phyloP scores from a whole-genome alignment of 441 rosid genomes.

The Croton setiger region DNA sequence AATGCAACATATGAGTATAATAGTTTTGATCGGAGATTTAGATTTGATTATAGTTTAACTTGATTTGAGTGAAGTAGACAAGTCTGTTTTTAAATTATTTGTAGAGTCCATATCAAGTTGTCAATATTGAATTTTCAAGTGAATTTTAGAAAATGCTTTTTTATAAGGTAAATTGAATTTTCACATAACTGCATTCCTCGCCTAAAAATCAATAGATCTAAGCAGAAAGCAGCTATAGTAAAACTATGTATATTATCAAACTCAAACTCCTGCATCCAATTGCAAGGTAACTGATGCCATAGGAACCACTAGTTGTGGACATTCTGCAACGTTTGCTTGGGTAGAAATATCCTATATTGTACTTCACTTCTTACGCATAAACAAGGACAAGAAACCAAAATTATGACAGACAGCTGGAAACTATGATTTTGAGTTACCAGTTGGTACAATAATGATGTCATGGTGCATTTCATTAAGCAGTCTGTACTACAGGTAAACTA shows the following conservation, averaged over 20 bases:
- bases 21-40: neutral
- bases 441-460: neutral
- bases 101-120: neutral
- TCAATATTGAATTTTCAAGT: neutral
- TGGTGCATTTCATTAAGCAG: neutral
- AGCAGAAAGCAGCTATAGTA: neutral
- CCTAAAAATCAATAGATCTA: neutral
- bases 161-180: neutral
- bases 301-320: neutral
- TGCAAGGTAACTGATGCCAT: neutral
- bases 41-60: neutral
- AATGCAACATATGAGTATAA: neutral
- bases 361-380: neutral
- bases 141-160: neutral
- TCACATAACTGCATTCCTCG: neutral
- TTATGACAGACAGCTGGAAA: neutral
- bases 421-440: neutral
- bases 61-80: neutral
- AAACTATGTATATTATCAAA: neutral
- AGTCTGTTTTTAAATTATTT: neutral
- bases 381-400: neutral
- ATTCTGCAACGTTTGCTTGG: neutral
- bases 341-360: neutral
- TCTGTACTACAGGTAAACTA: neutral
- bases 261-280: neutral